These are phyloP conservation scores for Helichrysum umbraculigerum DNA, from an alignment of 129 eudicot genomes.

Conservation along the genomic window DNA sequence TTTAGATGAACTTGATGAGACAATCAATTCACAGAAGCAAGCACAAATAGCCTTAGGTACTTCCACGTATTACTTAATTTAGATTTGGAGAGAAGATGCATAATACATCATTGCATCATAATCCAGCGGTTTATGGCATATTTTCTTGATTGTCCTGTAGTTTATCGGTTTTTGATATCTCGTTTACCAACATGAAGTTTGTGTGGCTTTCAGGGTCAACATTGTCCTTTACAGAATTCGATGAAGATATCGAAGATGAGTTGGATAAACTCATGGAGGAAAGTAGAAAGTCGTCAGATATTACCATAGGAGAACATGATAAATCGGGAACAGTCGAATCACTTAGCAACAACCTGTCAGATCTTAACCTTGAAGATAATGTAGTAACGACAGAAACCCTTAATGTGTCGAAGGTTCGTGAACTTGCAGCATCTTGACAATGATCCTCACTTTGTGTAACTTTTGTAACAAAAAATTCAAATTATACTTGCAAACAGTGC, in stretches of 20 bases:
- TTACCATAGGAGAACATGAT: conserved; percentile 21
- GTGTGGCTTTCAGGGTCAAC: conserved; percentile 45
- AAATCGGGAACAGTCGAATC: conserved; percentile 39
- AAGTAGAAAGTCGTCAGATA: conserved; percentile 26
- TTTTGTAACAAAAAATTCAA: background rate
- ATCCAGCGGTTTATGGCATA: background rate
- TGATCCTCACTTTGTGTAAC: background rate
- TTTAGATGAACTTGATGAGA: conserved; percentile 71
- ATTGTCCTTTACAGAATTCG: conserved; percentile 40
- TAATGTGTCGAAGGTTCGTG: conserved; percentile 23
- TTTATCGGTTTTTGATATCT: background rate
- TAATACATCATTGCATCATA: no score
- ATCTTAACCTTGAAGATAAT: conserved; percentile 48
- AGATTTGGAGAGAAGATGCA: background rate
- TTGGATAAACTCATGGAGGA: conserved; percentile 56
- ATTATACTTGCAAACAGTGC: background rate
- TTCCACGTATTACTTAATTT: background rate
- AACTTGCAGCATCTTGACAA: conserved; percentile 37
- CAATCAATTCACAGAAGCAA: conserved; percentile 54
- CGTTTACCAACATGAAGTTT: conserved; percentile 13
- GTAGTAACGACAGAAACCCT: conserved; percentile 6
- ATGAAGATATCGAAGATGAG: conserved; percentile 81
- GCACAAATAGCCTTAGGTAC: conserved; percentile 62
- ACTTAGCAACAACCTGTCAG: conserved; percentile 46
- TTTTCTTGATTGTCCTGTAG: background rate